These are phyloP conservation scores for Solanum aculeatissimum DNA, from an alignment of 305 asterid genomes.

Conservation along the genomic window DNA sequence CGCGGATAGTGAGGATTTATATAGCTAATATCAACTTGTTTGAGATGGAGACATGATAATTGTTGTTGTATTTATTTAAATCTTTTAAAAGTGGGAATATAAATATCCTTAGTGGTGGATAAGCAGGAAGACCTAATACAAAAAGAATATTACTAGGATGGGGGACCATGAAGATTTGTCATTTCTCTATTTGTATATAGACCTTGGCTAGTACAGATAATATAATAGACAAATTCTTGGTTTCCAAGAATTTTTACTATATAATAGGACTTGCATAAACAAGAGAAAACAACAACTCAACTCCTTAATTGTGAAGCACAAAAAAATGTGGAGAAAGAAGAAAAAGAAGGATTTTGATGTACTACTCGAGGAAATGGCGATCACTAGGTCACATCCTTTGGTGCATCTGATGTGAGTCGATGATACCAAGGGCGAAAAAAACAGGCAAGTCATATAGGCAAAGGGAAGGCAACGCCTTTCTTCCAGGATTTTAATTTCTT, in stretches of 20 bases:
- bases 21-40: background rate
- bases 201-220: background rate
- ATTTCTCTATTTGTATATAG: background rate
- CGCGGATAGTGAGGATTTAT: no score
- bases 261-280: background rate
- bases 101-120: background rate
- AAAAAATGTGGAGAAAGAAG: constrained; percentile 8
- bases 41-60: background rate
- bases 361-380: background rate
- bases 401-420: background rate
- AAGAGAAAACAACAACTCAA: background rate
- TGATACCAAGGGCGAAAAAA: background rate
- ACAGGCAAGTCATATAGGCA: constrained; percentile 16
- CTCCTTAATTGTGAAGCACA: background rate
- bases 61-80: background rate
- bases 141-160: background rate
- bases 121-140: background rate
- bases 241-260: background rate
- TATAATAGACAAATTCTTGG: background rate
- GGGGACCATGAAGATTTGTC: background rate
- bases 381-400: background rate
- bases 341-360: background rate
- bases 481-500: background rate
- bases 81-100: background rate
- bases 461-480: constrained; percentile 27